Percentiles rank a stretch among this genome's conserved stretches.
Evolutionary conservation across 306 rosid genomes (phyloP).

Genomic region (Herpetospermum pedunculosum): DNA sequence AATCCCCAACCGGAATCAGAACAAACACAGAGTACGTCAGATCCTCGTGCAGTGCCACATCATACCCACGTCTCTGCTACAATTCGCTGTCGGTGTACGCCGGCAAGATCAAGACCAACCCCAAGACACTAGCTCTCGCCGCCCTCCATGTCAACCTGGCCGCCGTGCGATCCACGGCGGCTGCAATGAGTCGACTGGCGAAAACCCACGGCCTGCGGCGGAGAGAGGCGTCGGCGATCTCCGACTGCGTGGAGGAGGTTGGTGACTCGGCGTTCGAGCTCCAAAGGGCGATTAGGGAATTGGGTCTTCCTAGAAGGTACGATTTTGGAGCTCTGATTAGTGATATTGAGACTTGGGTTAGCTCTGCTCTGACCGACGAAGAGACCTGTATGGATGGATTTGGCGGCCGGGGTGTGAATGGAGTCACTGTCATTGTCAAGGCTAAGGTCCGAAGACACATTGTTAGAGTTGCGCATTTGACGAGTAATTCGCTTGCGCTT

Average conservation of each 20-base stretch:
- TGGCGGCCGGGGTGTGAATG: neutral
- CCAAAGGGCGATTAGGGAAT: conserved; percentile 6
- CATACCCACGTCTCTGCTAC: conserved; percentile 26
- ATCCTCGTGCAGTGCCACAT: conserved; percentile 24
- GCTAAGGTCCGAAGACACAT: conserved; percentile 10
- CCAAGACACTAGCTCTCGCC: conserved; percentile 20
- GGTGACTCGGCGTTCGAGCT: conserved; percentile 25
- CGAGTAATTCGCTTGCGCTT: conserved; percentile 33
- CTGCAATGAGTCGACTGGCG: conserved; percentile 9
- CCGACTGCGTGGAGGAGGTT: conserved; percentile 25
- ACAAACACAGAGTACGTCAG: conserved; percentile 18
- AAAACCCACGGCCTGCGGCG: conserved; percentile 18
- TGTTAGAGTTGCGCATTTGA: conserved; percentile 19
- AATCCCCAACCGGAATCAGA: neutral
- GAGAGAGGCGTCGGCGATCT: conserved; percentile 15
- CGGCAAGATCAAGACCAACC: conserved; percentile 19
- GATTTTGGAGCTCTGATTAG: conserved; percentile 16
- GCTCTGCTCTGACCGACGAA: conserved; percentile 30
- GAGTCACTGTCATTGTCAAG: conserved; percentile 5
- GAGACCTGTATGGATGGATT: conserved; percentile 36
- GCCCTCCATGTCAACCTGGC: conserved; percentile 23
- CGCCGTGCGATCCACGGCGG: conserved; percentile 8
- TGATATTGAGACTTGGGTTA: conserved; percentile 34
- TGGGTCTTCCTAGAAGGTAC: conserved; percentile 5
- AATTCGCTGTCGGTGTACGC: conserved; percentile 27